Evolutionary conservation across 257 asterid genomes (phyloP).

Genomic region (Jasminum sambac): DNA sequence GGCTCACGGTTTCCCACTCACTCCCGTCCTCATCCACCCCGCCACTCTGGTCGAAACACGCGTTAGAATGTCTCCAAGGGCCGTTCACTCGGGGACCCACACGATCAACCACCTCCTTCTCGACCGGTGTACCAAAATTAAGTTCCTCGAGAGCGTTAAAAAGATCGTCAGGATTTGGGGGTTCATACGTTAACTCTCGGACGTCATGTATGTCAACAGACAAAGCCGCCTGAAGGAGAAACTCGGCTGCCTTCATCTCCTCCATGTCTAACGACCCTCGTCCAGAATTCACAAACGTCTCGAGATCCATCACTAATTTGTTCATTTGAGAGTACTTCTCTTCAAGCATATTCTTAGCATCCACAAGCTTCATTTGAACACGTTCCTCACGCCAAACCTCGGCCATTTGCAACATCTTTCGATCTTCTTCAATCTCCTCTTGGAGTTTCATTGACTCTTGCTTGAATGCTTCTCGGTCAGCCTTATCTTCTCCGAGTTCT

Average conservation of each 20-base stretch:
- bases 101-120: slow-evolving; percentile 30
- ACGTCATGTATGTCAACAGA: slow-evolving; percentile 50
- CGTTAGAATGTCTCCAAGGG: slow-evolving; percentile 31
- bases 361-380: slow-evolving; percentile 65
- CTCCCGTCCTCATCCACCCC: slow-evolving; percentile 55
- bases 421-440: slow-evolving; percentile 69
- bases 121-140: slow-evolving; percentile 43
- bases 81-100: slow-evolving; percentile 38
- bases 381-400: slow-evolving; percentile 85
- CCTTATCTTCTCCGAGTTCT: slow-evolving; percentile 63
- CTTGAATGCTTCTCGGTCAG: slow-evolving; percentile 55
- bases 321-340: slow-evolving; percentile 61
- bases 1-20: slow-evolving; percentile 71
- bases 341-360: slow-evolving; percentile 67
- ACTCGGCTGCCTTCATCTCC: slow-evolving; percentile 43
- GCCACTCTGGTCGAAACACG: slow-evolving; percentile 39
- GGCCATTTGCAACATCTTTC: slow-evolving; percentile 72
- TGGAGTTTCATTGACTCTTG: slow-evolving; percentile 49
- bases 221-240: slow-evolving; percentile 40
- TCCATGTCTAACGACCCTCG: slow-evolving; percentile 27
- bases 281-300: slow-evolving; percentile 35
- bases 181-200: slow-evolving; percentile 53
- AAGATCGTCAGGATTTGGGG: slow-evolving; percentile 51
- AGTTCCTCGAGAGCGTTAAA: slow-evolving; percentile 49
- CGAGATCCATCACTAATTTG: slow-evolving; percentile 31